phyloP scores from a whole-genome alignment of 2,329 filamentous ascomycete genomes.

The Septoria linicola region DNA sequence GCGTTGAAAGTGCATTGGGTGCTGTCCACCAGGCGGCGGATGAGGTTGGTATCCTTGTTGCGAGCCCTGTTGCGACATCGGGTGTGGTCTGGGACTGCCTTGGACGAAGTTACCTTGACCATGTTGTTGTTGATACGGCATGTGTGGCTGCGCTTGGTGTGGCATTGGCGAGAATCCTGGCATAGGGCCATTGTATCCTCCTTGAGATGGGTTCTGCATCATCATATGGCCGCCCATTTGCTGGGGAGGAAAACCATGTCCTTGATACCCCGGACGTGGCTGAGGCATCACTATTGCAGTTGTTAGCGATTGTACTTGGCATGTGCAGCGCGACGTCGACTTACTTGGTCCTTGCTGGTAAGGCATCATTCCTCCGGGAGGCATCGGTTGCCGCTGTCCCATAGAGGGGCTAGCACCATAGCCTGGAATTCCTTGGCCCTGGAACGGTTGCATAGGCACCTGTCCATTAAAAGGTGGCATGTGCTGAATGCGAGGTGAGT shows the following conservation, averaged over 20 bases:
- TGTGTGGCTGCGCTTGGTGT: constrained; percentile 67
- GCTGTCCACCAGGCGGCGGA: constrained; percentile 28
- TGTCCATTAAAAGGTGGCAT: constrained; percentile 54
- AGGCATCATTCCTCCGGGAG: constrained; percentile 27
- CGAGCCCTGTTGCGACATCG: constrained; percentile 94
- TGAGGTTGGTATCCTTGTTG: constrained; percentile 69
- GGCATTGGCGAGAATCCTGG: constrained; percentile 65
- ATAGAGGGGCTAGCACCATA: constrained; percentile 69
- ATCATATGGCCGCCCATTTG: constrained; percentile 73
- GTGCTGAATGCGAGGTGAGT: constrained; percentile 75
- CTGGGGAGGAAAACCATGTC: constrained; percentile 23
- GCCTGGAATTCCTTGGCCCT: constrained; percentile 67
- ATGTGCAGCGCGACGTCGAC: constrained; percentile 15
- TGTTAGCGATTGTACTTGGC: constrained; percentile 62
- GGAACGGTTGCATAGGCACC: constrained; percentile 54
- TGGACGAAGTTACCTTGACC: constrained; percentile 59
- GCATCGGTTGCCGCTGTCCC: constrained; percentile 43
- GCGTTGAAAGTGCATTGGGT: constrained; percentile 31
- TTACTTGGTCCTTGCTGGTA: constrained; percentile 30
- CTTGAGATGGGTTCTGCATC: constrained; percentile 70
- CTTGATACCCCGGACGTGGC: constrained; percentile 26
- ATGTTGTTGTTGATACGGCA: constrained; percentile 36
- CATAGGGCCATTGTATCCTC: constrained; percentile 68
- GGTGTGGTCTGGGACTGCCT: constrained; percentile 79
- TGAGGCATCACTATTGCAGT: constrained; percentile 51